A percentile compares a stretch with the other conserved stretches of the same genome.
phyloP scores from a whole-genome alignment of 1,284 basidiomycete species.

The Exobasidium cylindrosporum region DNA sequence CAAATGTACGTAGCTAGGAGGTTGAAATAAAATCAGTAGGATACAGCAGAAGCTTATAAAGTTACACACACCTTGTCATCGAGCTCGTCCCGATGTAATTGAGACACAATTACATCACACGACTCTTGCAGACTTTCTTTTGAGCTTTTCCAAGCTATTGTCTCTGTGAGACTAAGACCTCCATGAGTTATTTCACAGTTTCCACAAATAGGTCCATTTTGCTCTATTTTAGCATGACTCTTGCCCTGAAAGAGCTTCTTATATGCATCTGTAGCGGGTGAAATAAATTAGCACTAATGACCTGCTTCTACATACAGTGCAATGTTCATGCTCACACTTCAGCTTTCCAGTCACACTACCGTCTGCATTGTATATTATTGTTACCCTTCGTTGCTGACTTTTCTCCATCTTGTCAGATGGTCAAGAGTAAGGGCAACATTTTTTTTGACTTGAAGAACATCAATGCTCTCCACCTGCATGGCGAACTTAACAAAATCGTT shows the following conservation, averaged over 20 bases:
- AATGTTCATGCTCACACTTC: neutral
- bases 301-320: neutral
- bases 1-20: neutral
- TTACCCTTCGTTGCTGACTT: neutral
- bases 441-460: no score
- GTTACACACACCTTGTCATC: slow-evolving; percentile 2
- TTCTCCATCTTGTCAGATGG: no score
- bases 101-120: neutral
- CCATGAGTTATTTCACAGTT: slow-evolving; percentile 6
- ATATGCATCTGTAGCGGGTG: slow-evolving; percentile 5
- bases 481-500: no score
- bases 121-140: neutral
- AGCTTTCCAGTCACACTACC: neutral
- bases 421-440: no score
- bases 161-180: slow-evolving; percentile 1
- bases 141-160: neutral
- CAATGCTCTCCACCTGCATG: no score
- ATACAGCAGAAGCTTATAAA: no score
- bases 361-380: slow-evolving; percentile 4
- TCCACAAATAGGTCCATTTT: neutral
- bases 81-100: slow-evolving; percentile 7
- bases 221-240: neutral
- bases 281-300: neutral
- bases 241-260: slow-evolving; percentile 1
- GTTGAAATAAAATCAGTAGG: no score